Evolutionary conservation across 495 filamentous ascomycete species (phyloP).

Genomic region (Aspergillus panamensis): DNA sequence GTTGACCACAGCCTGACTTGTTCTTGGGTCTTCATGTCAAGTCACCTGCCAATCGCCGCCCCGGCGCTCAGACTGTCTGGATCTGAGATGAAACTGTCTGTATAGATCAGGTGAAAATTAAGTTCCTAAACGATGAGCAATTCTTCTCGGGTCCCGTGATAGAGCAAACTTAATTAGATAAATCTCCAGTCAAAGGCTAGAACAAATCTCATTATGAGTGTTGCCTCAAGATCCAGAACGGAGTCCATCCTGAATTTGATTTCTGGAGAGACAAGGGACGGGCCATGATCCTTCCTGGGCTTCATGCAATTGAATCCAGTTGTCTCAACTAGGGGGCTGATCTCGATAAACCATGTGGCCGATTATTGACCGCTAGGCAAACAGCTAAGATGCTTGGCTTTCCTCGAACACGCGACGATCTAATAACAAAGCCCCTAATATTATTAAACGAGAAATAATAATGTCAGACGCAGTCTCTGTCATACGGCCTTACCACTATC

Average conservation of each 20-base stretch:
- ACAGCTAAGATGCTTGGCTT: slow-evolving; percentile 10
- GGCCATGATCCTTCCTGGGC: not conserved
- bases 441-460: not conserved
- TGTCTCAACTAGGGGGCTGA: not conserved
- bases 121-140: not conserved
- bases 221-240: not conserved
- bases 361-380: slow-evolving; percentile 9
- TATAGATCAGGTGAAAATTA: not conserved
- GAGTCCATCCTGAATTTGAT: too few relatives aligned
- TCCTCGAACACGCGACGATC: not conserved
- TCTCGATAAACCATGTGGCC: slow-evolving; percentile 10
- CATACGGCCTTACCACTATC: not conserved
- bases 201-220: not conserved
- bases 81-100: slow-evolving; percentile 1
- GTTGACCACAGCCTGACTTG: too few relatives aligned
- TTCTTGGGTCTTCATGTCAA: too few relatives aligned
- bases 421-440: not conserved
- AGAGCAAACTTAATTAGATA: slow-evolving; percentile 15
- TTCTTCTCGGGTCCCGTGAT: not conserved
- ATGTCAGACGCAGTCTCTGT: not conserved
- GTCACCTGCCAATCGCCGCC: too few relatives aligned
- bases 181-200: not conserved
- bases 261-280: not conserved
- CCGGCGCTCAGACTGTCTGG: too few relatives aligned
- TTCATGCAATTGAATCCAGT: not conserved